Evolutionary conservation across 2,329 filamentous ascomycete genomes (phyloP).

Genomic region (Canariomyces notabilis): DNA sequence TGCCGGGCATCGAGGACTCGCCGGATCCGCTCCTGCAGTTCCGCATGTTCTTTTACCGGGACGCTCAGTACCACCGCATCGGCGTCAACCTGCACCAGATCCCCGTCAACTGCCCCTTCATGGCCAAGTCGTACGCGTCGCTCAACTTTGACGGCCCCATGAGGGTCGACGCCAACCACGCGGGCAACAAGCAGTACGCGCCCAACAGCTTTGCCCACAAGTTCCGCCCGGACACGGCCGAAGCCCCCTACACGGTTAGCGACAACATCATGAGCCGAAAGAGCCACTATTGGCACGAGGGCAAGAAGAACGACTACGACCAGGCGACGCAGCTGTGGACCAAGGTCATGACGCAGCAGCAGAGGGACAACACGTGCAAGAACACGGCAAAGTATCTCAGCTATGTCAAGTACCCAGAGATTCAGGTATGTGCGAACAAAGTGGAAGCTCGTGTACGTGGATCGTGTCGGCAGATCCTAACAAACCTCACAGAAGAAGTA

Average conservation of each 20-base stretch:
- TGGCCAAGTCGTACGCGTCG: conserved; percentile 18
- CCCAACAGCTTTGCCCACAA: conserved; percentile 49
- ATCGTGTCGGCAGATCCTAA: not conserved
- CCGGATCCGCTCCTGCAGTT: conserved; percentile 45
- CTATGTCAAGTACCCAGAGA: conserved; percentile 38
- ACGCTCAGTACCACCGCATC: conserved; percentile 48
- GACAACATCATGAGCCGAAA: conserved; percentile 48
- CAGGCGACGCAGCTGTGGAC: conserved; percentile 46
- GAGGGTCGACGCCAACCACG: conserved; percentile 25
- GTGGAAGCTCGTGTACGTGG: not conserved
- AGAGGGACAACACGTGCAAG: conserved; percentile 40
- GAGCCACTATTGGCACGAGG: conserved; percentile 51
- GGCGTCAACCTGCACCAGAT: conserved; percentile 49
- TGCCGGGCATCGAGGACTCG: conserved; percentile 46
- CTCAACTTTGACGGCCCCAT: conserved; percentile 19
- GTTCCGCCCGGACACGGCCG: conserved; percentile 46
- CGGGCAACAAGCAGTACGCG: conserved; percentile 45
- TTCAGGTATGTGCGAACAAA: conserved; percentile 31
- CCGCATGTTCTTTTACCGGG: conserved; percentile 45
- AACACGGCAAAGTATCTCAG: conserved; percentile 45
- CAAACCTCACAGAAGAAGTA: conserved; percentile 36
- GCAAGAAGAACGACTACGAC: conserved; percentile 47
- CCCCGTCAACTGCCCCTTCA: conserved; percentile 33
- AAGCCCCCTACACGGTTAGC: conserved; percentile 44
- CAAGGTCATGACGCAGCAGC: conserved; percentile 42